Base-by-base conservation (phyloP, 2,329 filamentous ascomycete genomes). In the Emericellopsis atlantica region DNA sequence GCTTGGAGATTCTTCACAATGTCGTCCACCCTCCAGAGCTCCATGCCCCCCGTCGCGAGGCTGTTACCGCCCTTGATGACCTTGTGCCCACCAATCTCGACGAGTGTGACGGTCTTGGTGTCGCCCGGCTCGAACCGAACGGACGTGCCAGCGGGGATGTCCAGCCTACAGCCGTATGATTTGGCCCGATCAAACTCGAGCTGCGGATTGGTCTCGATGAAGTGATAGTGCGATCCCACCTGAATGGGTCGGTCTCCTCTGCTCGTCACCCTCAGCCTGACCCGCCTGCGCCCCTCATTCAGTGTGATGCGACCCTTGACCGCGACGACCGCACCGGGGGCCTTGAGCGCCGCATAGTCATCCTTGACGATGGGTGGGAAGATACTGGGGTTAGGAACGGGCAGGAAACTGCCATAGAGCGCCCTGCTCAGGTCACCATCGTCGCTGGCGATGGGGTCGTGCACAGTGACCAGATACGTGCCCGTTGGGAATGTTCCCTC, bases 71-170 rank as follows among this genome's bases (percentile, higher is more conserved):
- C 90, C 24, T 76, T 75, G 53, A 96, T 94, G 38, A 88, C 66
- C 55, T 77, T 79, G 50, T 80, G 69, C 1, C 90, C 90, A 5
- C 74, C 84, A 54, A 96, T 95, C 58, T 94, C 82, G 14, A 96
- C 89, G 6, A 95, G 69, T 0, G 79, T 86, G 14, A 95, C 87
- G 1, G 88, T 94, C 69, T 87, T 94, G 39, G 78, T 80, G 59
- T 95, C 90, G 40, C 90, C 90, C 0, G 90, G 89, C 65, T 96
- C 90, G 55, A 96, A 96, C 35, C 90, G 80, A 26, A 95, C 81
- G 7, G 87, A 93, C 1, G 89, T 95, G 31, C 90, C 90, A 0
- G 90, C 88, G 2, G 90, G 70, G 43, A 96, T 92, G 54, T 96
- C 89, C 12, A 96, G 72, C 10, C 88, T 76, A 62, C 77, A 94